These are phyloP conservation scores for Davidsoniella neocaledoniae DNA, from an alignment of 2,329 filamentous ascomycete species.

Conservation along the genomic window DNA sequence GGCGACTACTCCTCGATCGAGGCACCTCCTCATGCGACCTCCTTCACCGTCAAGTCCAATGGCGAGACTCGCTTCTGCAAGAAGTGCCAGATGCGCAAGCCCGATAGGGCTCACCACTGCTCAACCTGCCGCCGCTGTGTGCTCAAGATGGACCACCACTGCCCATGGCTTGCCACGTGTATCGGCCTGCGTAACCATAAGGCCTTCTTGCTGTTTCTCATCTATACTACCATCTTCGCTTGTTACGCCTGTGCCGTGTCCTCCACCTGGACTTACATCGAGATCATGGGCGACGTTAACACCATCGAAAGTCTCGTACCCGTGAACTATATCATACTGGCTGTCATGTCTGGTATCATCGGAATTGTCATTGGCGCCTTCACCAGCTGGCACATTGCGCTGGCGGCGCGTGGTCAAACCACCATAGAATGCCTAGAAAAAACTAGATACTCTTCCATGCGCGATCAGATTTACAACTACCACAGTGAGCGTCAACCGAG, in stretches of 20 bases:
- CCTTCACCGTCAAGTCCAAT: constrained; percentile 82
- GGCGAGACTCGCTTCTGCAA: constrained; percentile 86
- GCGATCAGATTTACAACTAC: constrained; percentile 50
- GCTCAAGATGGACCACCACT: constrained; percentile 99
- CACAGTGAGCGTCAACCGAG: constrained; percentile 38
- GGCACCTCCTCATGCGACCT: constrained; percentile 43
- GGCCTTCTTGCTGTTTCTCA: constrained; percentile 77
- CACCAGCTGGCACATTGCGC: constrained; percentile 76
- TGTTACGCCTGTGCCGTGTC: constrained; percentile 65
- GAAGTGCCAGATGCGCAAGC: constrained; percentile 89
- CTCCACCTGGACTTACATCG: constrained; percentile 66
- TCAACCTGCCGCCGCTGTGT: constrained; percentile 88
- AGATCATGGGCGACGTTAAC: constrained; percentile 54
- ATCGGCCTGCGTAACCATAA: constrained; percentile 93
- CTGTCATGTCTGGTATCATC: constrained; percentile 79
- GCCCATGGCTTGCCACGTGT: constrained; percentile 92
- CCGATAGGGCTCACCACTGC: constrained; percentile 92
- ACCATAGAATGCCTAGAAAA: constrained; percentile 95
- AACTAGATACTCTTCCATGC: constrained; percentile 74
- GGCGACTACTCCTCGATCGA: constrained; percentile 49
- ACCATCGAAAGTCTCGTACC: constrained; percentile 66
- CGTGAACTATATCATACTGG: constrained; percentile 78
- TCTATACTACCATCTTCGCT: constrained; percentile 78
- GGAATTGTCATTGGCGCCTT: constrained; percentile 79
- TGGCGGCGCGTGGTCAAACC: constrained; percentile 66